Evolutionary conservation across 2,329 filamentous ascomycete species (phyloP), one percentile per base, ranked within the genome.

Genomic region (Ceratocystis ficicola): DNA sequence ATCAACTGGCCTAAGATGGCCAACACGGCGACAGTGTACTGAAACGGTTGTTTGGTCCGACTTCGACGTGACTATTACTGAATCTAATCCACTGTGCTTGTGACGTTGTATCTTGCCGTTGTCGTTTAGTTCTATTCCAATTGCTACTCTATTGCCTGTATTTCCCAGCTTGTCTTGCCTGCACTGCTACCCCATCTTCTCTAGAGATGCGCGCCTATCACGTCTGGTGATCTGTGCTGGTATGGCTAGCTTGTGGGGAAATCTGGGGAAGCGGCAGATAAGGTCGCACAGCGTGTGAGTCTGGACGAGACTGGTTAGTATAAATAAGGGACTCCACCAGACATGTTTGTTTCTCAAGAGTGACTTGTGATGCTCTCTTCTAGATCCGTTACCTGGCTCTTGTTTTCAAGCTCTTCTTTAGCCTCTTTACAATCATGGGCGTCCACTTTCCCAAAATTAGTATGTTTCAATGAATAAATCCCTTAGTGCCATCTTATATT

Each of bases 401-500:
- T 25, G 12, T 22, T 44, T 41, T 44, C 32, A 41, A 12, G 5
- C 12, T 7, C 22, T 8, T 41, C 59, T 44, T n/a, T 10, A 4
- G 60, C 20, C 36, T 44, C 25, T 15, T 36, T 10, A 15, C n/a
- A 62, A 63, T 20, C 22, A 66, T 66, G 65, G 65, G 61, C 61
- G n/a, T 60, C 48, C 65, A 64, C 48, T 66, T 67, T 44, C 66
- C 66, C 12, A 67, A 67, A 57, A 67, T 67, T n/a, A 64, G 66
- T 67, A 55, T 12, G 65, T 12, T 1, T 30, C 12, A 62, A 3
- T 44, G n/a, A 15, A 17, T 25, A 52, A 25, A 25, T 17, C 20
- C 20, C 7, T n/a, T 44, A 36, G 32, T 6, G 17, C 41, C 28
- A 44, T 15, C 20, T 30, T 4, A 8, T 12, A 64, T n/a, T 32